These are phyloP conservation scores for Dendrocalamus sinicus DNA, from an alignment of 176 grass and related monocot species.

Conservation along the genomic window DNA sequence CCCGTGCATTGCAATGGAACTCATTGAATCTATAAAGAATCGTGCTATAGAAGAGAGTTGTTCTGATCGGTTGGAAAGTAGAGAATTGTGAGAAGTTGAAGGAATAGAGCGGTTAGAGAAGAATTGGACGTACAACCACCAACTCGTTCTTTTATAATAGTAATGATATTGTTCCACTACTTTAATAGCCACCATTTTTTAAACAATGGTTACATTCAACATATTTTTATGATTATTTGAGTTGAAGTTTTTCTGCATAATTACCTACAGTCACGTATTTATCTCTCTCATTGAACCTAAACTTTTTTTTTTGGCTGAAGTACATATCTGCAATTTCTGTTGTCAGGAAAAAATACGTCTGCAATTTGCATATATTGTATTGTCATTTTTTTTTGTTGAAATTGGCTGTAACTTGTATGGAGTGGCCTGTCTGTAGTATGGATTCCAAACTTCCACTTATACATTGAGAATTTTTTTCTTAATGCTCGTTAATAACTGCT, in stretches of 20 bases:
- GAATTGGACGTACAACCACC: too few species aligned
- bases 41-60: too few species aligned
- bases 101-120: too few species aligned
- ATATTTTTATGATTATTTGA: slow-evolving; percentile 19
- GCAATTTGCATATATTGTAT: slow-evolving; percentile 20
- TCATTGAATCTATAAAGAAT: too few species aligned
- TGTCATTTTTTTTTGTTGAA: neutral
- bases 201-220: neutral
- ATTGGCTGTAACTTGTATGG: neutral
- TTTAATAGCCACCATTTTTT: neutral
- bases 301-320: neutral
- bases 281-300: neutral
- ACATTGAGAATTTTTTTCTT: slow-evolving; percentile 4
- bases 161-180: slow-evolving; percentile 7
- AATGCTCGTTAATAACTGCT: neutral
- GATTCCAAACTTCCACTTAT: slow-evolving; percentile 5
- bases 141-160: too few species aligned
- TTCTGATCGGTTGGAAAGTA: too few species aligned
- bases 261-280: slow-evolving; percentile 2
- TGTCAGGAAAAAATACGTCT: neutral
- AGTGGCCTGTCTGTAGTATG: slow-evolving; percentile 5
- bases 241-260: neutral
- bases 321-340: slow-evolving; percentile 27
- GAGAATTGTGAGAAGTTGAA: too few species aligned
- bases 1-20: too few species aligned